These are phyloP conservation scores for Suillus weaverae DNA, from an alignment of 768 basidiomycete species.

Conservation along the genomic window DNA sequence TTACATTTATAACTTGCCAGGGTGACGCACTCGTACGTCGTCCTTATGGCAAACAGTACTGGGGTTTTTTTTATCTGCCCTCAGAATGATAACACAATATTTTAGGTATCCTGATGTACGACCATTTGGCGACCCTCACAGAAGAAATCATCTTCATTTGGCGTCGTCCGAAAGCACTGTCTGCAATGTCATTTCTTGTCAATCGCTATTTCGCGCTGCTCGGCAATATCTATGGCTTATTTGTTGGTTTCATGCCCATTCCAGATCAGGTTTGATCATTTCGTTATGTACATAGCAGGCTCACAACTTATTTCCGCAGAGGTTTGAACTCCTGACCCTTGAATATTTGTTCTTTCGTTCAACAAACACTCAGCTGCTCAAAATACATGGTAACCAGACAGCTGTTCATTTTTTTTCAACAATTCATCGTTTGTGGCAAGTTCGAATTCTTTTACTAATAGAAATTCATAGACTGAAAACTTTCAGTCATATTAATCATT, in stretches of 20 bases:
- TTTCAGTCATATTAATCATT: conserved; percentile 42
- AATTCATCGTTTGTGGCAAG: conserved; percentile 49
- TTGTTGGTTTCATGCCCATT: conserved; percentile 27
- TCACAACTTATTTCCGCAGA: conserved; percentile 7
- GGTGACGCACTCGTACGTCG: not conserved
- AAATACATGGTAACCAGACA: conserved; percentile 41
- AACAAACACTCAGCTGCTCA: conserved; percentile 38
- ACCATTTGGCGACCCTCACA: conserved; percentile 29
- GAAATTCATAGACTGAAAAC: not conserved
- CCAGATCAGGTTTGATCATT: conserved; percentile 4
- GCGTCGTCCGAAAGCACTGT: conserved; percentile 38
- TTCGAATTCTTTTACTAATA: not conserved
- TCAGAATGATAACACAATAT: not conserved
- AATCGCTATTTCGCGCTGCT: conserved; percentile 51
- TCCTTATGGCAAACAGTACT: conserved; percentile 8
- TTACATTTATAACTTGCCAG: not conserved
- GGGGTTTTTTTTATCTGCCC: not conserved
- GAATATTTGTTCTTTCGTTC: not conserved
- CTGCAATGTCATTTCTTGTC: conserved; percentile 46
- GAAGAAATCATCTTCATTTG: conserved; percentile 46
- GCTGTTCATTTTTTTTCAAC: conserved; percentile 41
- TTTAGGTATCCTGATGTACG: conserved; percentile 32
- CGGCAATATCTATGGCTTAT: conserved; percentile 34
- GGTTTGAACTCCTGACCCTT: conserved; percentile 1
- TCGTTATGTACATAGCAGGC: not conserved